Conservation (phyloP, 306 rosid species). For the Luffa acutangula region DNA sequence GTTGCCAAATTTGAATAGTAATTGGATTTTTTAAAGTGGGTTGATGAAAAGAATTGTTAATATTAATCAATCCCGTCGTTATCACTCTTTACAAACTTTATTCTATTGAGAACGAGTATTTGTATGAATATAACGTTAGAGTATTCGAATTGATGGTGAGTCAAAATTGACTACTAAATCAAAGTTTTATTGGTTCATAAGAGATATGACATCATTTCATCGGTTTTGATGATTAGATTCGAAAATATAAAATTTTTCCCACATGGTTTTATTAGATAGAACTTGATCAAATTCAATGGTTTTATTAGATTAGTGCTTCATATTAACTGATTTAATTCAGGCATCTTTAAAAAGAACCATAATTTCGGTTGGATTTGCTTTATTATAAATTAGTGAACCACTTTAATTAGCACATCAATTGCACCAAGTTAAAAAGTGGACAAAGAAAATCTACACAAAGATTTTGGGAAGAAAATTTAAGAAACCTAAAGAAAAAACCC, state of each 20-base stretch:
- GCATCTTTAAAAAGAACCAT: neutral
- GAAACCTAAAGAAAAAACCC: neutral
- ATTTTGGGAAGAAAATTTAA: neutral
- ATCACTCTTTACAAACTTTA: neutral
- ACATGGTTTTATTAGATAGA: neutral
- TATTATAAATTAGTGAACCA: neutral
- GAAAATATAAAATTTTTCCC: neutral
- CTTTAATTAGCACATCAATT: constrained; percentile 1
- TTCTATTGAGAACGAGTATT: neutral
- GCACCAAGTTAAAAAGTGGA: constrained; percentile 5
- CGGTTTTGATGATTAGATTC: neutral
- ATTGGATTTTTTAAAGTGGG: neutral
- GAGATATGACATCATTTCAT: neutral
- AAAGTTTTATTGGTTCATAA: neutral
- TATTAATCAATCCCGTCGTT: neutral
- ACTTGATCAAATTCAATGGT: neutral
- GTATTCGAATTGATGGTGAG: neutral
- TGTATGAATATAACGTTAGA: neutral
- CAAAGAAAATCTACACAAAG: constrained; percentile 5
- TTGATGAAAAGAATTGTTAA: neutral
- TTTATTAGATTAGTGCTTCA: neutral
- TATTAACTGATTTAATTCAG: neutral
- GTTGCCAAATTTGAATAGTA: constrained; percentile 2
- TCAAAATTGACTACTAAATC: neutral
- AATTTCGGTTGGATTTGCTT: neutral